These are phyloP conservation scores for Geranomyces variabilis DNA, from an alignment of 192 early-diverging fungal genomes.

Conservation along the genomic window DNA sequence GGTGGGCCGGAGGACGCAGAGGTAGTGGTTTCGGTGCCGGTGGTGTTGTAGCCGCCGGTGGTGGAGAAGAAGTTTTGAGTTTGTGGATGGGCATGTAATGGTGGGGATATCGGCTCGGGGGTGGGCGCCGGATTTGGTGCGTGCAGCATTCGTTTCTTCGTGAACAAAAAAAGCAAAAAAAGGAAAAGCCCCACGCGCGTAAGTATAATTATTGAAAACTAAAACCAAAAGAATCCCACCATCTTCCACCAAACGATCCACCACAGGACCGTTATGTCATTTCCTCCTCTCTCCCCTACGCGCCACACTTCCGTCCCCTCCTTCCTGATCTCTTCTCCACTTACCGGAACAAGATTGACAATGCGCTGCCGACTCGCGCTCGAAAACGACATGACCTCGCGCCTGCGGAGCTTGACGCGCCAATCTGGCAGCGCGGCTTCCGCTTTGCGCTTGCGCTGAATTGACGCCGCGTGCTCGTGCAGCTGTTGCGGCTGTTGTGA, in stretches of 20 bases:
- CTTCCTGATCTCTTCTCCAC: background rate
- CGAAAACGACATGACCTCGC: conserved; percentile 37
- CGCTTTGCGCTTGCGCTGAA: conserved; percentile 15
- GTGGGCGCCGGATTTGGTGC: background rate
- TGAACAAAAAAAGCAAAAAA: too few species aligned
- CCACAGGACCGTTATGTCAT: too few species aligned
- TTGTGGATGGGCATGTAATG: background rate
- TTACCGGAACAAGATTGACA: conserved; percentile 22
- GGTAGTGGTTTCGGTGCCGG: background rate
- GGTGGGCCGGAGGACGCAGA: background rate
- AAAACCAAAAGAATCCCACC: too few species aligned
- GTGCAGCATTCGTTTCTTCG: background rate
- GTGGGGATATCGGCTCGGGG: background rate
- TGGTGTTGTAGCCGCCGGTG: too few species aligned
- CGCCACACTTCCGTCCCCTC: too few species aligned
- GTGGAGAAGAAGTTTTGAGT: background rate
- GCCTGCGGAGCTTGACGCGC: conserved; percentile 21
- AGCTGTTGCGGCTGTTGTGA: background rate
- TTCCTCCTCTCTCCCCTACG: too few species aligned
- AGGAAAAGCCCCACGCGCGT: too few species aligned
- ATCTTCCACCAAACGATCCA: too few species aligned
- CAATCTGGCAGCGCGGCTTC: conserved; percentile 24
- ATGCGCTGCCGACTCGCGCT: conserved; percentile 16
- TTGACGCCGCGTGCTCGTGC: background rate
- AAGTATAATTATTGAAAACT: too few species aligned